These are phyloP conservation scores for Fagopyrum homotropicum DNA, from an alignment of 148 eudicot genomes.

Conservation along the genomic window DNA sequence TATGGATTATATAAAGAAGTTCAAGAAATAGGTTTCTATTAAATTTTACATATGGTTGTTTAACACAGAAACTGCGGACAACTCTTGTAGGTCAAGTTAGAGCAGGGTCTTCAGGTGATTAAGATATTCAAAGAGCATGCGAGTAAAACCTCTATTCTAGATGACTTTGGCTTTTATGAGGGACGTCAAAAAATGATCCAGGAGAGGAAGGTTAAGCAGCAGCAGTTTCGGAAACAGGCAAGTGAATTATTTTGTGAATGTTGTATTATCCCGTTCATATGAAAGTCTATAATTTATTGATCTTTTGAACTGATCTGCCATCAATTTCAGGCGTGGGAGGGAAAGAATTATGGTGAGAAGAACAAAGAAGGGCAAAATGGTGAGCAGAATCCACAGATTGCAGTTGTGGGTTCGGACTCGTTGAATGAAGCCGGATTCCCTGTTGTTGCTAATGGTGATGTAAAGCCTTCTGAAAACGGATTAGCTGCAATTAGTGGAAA, in stretches of 20 bases:
- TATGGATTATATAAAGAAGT: conserved; percentile 3
- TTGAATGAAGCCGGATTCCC: conserved; percentile 16
- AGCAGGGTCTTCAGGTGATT: conserved; percentile 61
- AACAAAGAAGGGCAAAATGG: conserved; percentile 30
- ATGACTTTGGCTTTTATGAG: conserved; percentile 75
- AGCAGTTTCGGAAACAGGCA: conserved; percentile 54
- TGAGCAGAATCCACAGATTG: conserved; percentile 22
- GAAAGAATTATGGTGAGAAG: conserved; percentile 35
- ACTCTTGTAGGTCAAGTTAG: conserved; percentile 48
- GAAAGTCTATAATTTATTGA: no score
- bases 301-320: not conserved
- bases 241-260: conserved; percentile 1
- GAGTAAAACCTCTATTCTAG: conserved; percentile 54
- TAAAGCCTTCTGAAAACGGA: conserved; percentile 18
- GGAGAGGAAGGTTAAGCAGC: conserved; percentile 67
- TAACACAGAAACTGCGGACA: not conserved
- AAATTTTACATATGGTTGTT: not conserved
- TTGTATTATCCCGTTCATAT: not conserved
- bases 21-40: not conserved
- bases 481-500: not conserved
- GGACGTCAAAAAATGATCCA: conserved; percentile 60
- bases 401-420: conserved; percentile 12
- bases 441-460: conserved; percentile 24
- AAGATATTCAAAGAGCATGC: conserved; percentile 57
- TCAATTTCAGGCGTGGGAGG: conserved; percentile 41